phyloP scores from a whole-genome alignment of 83 land plant genomes.

The Isoetes engelmannii region DNA sequence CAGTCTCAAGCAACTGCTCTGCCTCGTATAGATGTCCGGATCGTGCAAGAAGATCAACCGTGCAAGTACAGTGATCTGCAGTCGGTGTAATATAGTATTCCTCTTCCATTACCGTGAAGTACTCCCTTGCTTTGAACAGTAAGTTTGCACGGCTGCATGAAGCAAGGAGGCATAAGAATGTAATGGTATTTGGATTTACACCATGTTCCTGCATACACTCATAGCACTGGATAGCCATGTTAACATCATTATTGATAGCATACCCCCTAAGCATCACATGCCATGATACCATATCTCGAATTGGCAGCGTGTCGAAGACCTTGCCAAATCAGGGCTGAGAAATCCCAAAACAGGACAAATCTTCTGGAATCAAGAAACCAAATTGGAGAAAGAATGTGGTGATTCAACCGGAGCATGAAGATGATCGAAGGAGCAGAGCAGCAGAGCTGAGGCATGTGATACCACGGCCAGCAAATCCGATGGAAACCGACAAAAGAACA shows the following conservation, averaged over 20 bases:
- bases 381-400: too few species aligned
- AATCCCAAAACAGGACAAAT: too few species aligned
- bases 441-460: too few species aligned
- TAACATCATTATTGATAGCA: background rate
- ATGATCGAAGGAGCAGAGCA: too few species aligned
- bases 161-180: slow-evolving; percentile 2
- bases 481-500: too few species aligned
- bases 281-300: slow-evolving; percentile 6
- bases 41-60: slow-evolving; percentile 8
- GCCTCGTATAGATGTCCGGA: slow-evolving; percentile 4
- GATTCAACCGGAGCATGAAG: too few species aligned
- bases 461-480: too few species aligned
- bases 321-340: too few species aligned
- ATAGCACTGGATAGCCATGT: background rate
- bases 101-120: background rate
- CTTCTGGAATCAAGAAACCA: too few species aligned
- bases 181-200: slow-evolving; percentile 1
- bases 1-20: background rate
- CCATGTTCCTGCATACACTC: slow-evolving; percentile 12
- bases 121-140: background rate
- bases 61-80: slow-evolving; percentile 4
- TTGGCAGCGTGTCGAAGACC: background rate
- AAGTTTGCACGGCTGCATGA: background rate
- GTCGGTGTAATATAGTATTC: slow-evolving; percentile 1
- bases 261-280: background rate